These are phyloP conservation scores for Pseudogymnoascus sp. DNA, from an alignment of 2,329 filamentous ascomycete genomes.

Conservation along the genomic window DNA sequence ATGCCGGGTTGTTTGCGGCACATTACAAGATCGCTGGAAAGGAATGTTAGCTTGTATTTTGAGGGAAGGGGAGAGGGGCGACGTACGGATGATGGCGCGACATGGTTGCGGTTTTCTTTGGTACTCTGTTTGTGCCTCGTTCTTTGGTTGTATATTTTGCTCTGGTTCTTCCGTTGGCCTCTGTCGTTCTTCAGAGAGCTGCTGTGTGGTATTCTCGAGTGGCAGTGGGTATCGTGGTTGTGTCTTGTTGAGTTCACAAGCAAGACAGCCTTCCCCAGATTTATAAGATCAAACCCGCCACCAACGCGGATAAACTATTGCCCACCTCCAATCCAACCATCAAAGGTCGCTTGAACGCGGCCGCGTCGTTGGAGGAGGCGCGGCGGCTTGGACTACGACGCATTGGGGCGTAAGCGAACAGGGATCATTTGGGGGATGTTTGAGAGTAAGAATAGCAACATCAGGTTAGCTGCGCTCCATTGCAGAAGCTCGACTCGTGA, in stretches of 20 bases:
- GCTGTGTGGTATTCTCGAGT: not conserved
- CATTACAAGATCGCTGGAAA: constrained; percentile 84
- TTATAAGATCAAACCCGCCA: constrained; percentile 2
- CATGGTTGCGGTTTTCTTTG: constrained; percentile 44
- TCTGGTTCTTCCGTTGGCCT: not conserved
- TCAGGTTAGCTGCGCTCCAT: not conserved
- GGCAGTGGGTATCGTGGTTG: not conserved
- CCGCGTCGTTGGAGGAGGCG: not conserved
- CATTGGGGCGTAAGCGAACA: constrained; percentile 6
- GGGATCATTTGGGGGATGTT: constrained; percentile 3
- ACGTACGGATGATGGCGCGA: constrained; percentile 88
- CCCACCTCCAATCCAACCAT: not conserved
- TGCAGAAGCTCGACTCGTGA: not conserved
- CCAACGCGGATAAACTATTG: not conserved
- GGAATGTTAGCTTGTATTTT: constrained; percentile 9
- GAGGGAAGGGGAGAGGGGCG: not conserved
- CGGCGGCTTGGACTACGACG: not conserved
- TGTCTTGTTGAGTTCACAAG: not conserved
- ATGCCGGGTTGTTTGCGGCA: constrained; percentile 98
- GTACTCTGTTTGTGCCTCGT: not conserved
- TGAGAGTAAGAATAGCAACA: constrained; percentile 3
- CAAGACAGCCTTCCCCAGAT: constrained; percentile 8
- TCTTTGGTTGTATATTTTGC: not conserved
- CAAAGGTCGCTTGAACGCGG: not conserved
- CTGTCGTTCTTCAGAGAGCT: not conserved